phyloP scores from a whole-genome alignment of 1,284 basidiomycete genomes.

The Ganoderma lingzhi region DNA sequence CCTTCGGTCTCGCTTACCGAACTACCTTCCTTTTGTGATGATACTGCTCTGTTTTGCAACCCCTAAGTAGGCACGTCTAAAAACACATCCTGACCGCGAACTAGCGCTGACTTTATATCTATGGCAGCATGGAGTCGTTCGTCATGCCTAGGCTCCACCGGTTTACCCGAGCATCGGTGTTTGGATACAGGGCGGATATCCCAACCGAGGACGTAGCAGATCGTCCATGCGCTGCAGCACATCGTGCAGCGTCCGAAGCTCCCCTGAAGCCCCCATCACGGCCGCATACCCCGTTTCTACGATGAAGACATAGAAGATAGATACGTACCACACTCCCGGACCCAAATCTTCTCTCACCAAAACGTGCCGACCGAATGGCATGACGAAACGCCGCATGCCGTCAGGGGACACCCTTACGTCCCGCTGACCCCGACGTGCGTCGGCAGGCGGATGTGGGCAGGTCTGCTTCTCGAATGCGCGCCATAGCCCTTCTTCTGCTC shows the following conservation, averaged over 20 bases:
- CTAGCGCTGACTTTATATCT: not conserved
- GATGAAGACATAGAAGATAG: not conserved
- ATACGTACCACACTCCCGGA: not conserved
- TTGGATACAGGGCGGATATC: not conserved
- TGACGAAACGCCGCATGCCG: not conserved
- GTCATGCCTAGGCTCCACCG: not conserved
- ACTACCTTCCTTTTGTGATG: not conserved
- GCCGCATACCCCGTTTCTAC: constrained; percentile 8
- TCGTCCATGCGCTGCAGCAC: not conserved
- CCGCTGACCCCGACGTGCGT: constrained; percentile 3
- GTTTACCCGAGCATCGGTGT: not conserved
- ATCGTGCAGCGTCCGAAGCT: not conserved
- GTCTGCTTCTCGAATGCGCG: not conserved
- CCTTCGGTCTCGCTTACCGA: constrained; percentile 9
- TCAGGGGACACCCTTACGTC: constrained; percentile 3
- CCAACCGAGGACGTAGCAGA: not conserved
- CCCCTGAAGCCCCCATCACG: not conserved
- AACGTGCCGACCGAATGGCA: not conserved
- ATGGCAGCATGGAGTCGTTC: not conserved
- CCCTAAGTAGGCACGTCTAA: not conserved
- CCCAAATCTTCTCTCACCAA: not conserved
- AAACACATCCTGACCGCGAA: not conserved
- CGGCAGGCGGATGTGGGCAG: constrained; percentile 15
- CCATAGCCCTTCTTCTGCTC: not conserved
- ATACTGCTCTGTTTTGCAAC: constrained; percentile 1